Conservation (phyloP, 2,329 filamentous ascomycete species). For the Elsinoe necatrix region DNA sequence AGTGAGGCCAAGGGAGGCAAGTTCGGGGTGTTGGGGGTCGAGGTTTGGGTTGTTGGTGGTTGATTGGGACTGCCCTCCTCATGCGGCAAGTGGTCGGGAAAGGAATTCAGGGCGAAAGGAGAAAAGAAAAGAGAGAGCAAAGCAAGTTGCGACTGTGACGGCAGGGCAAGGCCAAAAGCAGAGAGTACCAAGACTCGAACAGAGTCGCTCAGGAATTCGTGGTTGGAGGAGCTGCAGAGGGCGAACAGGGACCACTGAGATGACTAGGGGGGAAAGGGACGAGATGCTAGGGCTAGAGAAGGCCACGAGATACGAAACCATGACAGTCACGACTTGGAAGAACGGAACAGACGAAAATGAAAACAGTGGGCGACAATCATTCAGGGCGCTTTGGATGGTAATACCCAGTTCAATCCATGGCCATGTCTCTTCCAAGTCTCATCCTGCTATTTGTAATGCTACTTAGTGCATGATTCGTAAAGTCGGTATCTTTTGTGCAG, state of each 20-base stretch:
- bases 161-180: no score
- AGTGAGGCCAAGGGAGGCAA: slow-evolving; percentile 83
- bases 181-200: no score
- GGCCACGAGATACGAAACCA: slow-evolving; percentile 5
- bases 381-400: not conserved
- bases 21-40: slow-evolving; percentile 83
- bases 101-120: no score
- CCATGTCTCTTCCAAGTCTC: not conserved
- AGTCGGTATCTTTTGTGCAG: not conserved
- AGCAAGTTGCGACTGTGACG: not conserved
- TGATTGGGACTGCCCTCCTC: no score
- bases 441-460: not conserved
- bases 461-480: not conserved
- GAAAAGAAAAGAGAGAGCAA: not conserved
- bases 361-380: not conserved
- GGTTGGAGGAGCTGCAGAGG: not conserved
- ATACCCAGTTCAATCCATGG: not conserved
- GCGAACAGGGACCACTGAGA: not conserved
- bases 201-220: no score
- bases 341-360: not conserved
- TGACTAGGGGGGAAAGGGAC: no score
- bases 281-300: no score
- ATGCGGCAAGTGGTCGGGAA: no score
- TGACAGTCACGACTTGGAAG: not conserved
- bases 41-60: slow-evolving; percentile 83